These are phyloP conservation scores for Rhinocladiella similis DNA, from an alignment of 2,329 filamentous ascomycete genomes.

Conservation along the genomic window DNA sequence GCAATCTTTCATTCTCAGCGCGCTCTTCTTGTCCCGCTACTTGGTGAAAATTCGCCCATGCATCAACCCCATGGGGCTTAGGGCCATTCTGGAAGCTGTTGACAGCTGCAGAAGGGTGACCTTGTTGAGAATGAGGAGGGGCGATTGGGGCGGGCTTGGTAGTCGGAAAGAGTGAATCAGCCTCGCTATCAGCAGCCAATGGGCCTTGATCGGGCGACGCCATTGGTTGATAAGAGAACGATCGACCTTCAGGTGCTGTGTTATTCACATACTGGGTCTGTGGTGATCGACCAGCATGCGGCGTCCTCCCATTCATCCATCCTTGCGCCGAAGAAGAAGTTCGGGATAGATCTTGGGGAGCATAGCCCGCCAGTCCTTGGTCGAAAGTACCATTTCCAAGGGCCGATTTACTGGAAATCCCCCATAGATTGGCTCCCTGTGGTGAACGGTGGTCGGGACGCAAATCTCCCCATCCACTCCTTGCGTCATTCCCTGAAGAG, in stretches of 20 bases:
- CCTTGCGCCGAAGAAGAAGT: slow-evolving; percentile 41
- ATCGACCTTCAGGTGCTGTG: slow-evolving; percentile 35
- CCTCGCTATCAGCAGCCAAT: slow-evolving; percentile 33
- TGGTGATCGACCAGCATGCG: slow-evolving; percentile 28
- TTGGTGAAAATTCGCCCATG: slow-evolving; percentile 48
- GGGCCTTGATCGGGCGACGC: slow-evolving; percentile 42
- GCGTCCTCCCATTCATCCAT: slow-evolving; percentile 30
- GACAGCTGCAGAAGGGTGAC: slow-evolving; percentile 18
- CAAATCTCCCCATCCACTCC: slow-evolving; percentile 27
- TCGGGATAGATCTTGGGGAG: slow-evolving; percentile 47
- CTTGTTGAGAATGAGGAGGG: slow-evolving; percentile 41
- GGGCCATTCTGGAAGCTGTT: slow-evolving; percentile 30
- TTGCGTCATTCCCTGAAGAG: slow-evolving; percentile 18
- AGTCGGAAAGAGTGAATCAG: slow-evolving; percentile 41
- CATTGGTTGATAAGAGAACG: slow-evolving; percentile 29
- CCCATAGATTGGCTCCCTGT: slow-evolving; percentile 57
- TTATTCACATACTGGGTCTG: slow-evolving; percentile 27
- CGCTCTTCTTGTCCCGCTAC: slow-evolving; percentile 42
- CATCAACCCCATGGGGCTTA: slow-evolving; percentile 34
- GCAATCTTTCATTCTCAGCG: slow-evolving; percentile 42
- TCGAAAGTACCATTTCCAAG: slow-evolving; percentile 67
- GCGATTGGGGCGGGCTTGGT: slow-evolving; percentile 48
- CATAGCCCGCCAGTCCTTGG: slow-evolving; percentile 50
- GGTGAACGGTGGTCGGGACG: slow-evolving; percentile 38
- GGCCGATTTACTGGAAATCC: slow-evolving; percentile 56